Evolutionary conservation across 2,329 filamentous ascomycete species (phyloP), one percentile per base, ranked within the genome.

Genomic region (Lachnellula cervina): DNA sequence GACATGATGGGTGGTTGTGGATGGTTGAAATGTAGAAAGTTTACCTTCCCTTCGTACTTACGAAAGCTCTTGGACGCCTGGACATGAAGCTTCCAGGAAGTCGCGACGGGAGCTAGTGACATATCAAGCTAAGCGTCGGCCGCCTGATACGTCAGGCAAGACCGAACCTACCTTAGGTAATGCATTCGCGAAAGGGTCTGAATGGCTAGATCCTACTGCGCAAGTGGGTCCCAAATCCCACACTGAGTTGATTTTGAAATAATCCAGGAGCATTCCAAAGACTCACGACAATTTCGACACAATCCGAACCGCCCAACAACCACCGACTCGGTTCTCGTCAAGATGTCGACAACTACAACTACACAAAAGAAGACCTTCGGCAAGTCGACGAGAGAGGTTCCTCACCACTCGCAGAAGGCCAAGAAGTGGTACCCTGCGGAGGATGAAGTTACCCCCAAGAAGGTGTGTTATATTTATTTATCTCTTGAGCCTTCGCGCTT

Each of bases 371-470:
- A 96, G 90, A 93, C 89, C 84, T 97, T 96, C 84, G 91, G 91
- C 82, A 94, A 94, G 86, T 90, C 90, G 80, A 89, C 90, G 81
- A 87, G 93, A 82, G 84, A 88, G 78, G 87, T 97, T 77, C 91
- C 89, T 77, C 85, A 89, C 78, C 77, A 82, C 78, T 82, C 83
- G 74, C 86, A 96, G 79, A 96, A 95, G 89, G 93, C 93, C 73
- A 86, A 89, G 84, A 97, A 97, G 83, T 99, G 93, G 90, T 99
- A 99, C 82, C 90, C 91, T 77, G 89, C 90, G 75, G 89, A 95
- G 78, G 93, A 97, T 79, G 89, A 93, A 74, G 75, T 83, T 76
- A 80, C 88, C 79, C 84, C 86, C 73, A 96, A 92, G 86, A 93
- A 95, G 89, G 94, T 99, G 85, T 84, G 91, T 67, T 59, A 43